These are phyloP conservation scores for Chenopodium berlandieri DNA, from an alignment of 148 eudicot genomes.

Conservation along the genomic window DNA sequence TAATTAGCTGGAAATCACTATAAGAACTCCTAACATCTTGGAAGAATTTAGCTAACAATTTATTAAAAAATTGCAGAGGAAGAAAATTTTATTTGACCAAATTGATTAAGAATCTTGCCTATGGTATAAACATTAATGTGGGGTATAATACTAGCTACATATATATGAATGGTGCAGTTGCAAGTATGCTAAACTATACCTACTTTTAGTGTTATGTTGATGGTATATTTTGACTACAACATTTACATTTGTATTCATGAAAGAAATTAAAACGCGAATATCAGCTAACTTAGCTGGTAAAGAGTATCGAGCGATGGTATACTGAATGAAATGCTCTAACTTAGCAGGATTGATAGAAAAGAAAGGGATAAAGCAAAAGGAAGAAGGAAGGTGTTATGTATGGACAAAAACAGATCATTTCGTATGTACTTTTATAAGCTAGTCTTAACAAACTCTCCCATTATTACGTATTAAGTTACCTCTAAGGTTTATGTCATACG, in stretches of 20 bases:
- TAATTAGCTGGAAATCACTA: not conserved
- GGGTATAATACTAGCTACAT: not conserved
- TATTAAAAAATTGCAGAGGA: not conserved
- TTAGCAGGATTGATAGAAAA: not conserved
- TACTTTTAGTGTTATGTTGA: too few species aligned
- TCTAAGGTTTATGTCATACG: too few species aligned
- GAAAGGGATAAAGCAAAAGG: not conserved
- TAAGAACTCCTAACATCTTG: not conserved
- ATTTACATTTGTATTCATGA: too few species aligned
- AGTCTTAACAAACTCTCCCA: too few species aligned
- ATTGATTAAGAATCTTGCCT: not conserved
- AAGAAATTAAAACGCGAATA: not conserved
- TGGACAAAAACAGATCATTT: not conserved
- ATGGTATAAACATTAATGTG: too few species aligned
- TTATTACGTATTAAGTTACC: too few species aligned
- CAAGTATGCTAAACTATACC: not conserved
- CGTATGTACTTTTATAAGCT: too few species aligned
- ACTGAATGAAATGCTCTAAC: not conserved
- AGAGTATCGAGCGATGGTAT: not conserved
- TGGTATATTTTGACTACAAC: too few species aligned
- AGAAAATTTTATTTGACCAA: not conserved
- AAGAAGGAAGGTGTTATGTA: not conserved
- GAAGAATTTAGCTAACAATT: not conserved
- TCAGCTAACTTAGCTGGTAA: not conserved
- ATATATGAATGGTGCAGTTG: not conserved